Conservation (phyloP, 495 filamentous ascomycete genomes). For the Penicillium alfredii region DNA sequence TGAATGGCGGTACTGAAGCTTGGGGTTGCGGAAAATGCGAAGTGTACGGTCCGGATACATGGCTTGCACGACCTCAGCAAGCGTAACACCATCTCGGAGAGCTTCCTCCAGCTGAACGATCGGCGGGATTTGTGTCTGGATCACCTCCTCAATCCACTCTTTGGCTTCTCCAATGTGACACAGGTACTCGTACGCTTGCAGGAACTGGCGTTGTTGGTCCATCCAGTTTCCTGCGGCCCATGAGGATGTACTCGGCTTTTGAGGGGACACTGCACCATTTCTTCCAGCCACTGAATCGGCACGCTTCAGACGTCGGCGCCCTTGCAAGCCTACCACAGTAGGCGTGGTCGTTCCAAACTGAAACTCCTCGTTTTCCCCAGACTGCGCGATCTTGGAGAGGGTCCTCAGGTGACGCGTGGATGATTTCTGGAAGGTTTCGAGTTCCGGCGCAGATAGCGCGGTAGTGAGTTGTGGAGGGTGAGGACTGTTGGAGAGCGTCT, state of each 20-base stretch:
- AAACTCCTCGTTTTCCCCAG: slow-evolving; percentile 70
- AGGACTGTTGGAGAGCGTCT: slow-evolving; percentile 35
- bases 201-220: slow-evolving; percentile 94
- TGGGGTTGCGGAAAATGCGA: slow-evolving; percentile 77
- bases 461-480: slow-evolving; percentile 38
- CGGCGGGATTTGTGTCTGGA: slow-evolving; percentile 80
- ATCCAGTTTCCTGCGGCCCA: slow-evolving; percentile 95
- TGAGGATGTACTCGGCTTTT: slow-evolving; percentile 49
- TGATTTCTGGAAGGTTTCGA: slow-evolving; percentile 73
- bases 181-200: slow-evolving; percentile 97
- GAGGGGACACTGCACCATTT: slow-evolving; percentile 36
- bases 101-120: slow-evolving; percentile 97
- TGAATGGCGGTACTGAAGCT: slow-evolving; percentile 89
- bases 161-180: slow-evolving; percentile 99
- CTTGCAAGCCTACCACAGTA: slow-evolving; percentile 82
- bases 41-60: slow-evolving; percentile 68
- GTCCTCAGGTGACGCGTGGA: slow-evolving; percentile 84
- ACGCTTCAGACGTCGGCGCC: slow-evolving; percentile 75
- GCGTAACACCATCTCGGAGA: slow-evolving; percentile 84
- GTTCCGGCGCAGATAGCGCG: slow-evolving; percentile 59
- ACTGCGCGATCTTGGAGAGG: slow-evolving; percentile 77
- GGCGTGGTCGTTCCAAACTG: slow-evolving; percentile 64
- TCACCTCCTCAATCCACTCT: slow-evolving; percentile 97
- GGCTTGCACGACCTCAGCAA: slow-evolving; percentile 93
- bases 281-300: slow-evolving; percentile 52